Evolutionary conservation across 2,329 filamentous ascomycete species (phyloP), one percentile per base, ranked within the genome.

Genomic region (Epicoccum sorghinum): DNA sequence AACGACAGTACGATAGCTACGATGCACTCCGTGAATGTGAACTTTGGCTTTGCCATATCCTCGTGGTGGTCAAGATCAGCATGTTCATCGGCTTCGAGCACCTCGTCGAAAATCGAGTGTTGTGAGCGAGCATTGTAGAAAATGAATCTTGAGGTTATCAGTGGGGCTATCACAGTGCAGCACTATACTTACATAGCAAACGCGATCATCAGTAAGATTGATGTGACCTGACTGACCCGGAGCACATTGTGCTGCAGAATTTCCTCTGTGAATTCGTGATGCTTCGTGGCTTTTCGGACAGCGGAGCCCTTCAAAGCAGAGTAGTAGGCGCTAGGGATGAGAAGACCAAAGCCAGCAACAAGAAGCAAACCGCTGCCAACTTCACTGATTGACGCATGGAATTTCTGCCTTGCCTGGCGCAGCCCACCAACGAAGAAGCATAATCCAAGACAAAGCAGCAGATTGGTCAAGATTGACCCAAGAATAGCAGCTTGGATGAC

Each of bases 401-500:
- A 95, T 10, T 79, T 81, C 63, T 91, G 84, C 62, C 89, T 85
- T 7, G 88, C 80, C 27, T 87, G 84, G 42, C 81, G 78, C 24
- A 95, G 64, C 5, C 91, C 91, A 33, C 90, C 90, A 12, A 87
- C 83, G 60, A 93, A 87, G 78, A 96, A 96, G 71, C 90, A 95
- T 41, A 88, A 69, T 0, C 91, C 91, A 18, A 96, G 76, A 62
- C 91, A 95, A 1, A 96, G 80, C 29, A 95, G 77, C 76, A 93
- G 83, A 22, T 91, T 96, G 7, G 91, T 90, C 35, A 96, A 73
- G 38, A 96, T 89, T 0, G 89, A 93, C 13, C 91, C 91, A 0
- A 95, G 77, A 50, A 96, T 92, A n/a, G 91, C 90, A 41, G 89
- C 89, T 70, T 91, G 86, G 61, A 95, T 90, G 61, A 95, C 89